Conservation (phyloP, 345 rosid species). For the Heritiera fomes region DNA sequence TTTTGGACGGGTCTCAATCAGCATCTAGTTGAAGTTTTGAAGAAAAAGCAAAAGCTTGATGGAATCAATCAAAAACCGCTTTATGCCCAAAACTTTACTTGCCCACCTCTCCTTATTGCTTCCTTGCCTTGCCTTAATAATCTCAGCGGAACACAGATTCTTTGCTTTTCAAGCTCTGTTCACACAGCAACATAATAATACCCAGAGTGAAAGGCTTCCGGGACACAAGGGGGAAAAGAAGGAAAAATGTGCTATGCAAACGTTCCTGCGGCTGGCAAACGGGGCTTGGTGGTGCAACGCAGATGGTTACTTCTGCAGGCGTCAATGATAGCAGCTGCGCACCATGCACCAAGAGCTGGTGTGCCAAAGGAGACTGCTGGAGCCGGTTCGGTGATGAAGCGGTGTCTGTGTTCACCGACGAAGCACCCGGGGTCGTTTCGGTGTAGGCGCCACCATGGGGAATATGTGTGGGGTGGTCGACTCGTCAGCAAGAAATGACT, state of each 20-base stretch:
- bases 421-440: slow-evolving; percentile 78
- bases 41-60: slow-evolving; percentile 16
- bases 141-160: slow-evolving; percentile 18
- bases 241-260: slow-evolving; percentile 32
- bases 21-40: neutral
- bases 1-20: neutral
- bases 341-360: slow-evolving; percentile 17
- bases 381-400: slow-evolving; percentile 33
- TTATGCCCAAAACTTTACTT: slow-evolving; percentile 28
- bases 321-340: neutral
- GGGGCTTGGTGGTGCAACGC: slow-evolving; percentile 13
- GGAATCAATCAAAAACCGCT: slow-evolving; percentile 13
- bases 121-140: slow-evolving; percentile 22
- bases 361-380: slow-evolving; percentile 25
- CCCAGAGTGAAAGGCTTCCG: no score
- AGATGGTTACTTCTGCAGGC: slow-evolving; percentile 24
- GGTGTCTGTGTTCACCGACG: slow-evolving; percentile 72
- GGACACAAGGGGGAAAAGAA: neutral
- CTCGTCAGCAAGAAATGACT: slow-evolving; percentile 4
- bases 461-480: slow-evolving; percentile 49
- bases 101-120: slow-evolving; percentile 24
- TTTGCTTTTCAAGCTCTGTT: slow-evolving; percentile 20
- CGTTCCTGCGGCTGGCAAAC: slow-evolving; percentile 9
- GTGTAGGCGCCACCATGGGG: slow-evolving; percentile 68
- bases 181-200: neutral